A percentile compares a stretch with the other conserved stretches of the same genome.
Conservation (phyloP, 179 eudicot species). For the Beta macrorhiza region DNA sequence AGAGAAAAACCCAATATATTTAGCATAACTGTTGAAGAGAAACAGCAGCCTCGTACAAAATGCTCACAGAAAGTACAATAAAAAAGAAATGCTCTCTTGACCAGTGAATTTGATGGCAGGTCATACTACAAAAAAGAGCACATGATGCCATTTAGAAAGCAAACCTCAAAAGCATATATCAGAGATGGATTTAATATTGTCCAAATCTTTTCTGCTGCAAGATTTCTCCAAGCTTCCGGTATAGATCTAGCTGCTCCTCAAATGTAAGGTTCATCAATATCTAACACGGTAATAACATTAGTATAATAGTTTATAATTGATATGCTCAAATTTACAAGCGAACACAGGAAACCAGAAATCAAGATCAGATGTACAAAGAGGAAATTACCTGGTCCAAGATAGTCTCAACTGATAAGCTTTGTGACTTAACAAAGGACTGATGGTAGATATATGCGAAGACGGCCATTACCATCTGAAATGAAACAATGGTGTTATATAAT, state of each 20-base stretch:
- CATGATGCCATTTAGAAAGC: constrained; percentile 5
- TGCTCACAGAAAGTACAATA: constrained; percentile 14
- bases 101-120: not conserved
- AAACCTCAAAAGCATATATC: constrained; percentile 24
- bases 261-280: constrained; percentile 74
- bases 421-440: constrained; percentile 77
- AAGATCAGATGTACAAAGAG: not conserved
- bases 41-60: not conserved
- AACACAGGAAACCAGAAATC: not conserved
- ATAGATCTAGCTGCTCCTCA: constrained; percentile 76
- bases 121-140: not conserved
- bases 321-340: no score
- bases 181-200: constrained; percentile 26
- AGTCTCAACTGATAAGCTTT: constrained; percentile 71
- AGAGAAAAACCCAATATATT: not conserved
- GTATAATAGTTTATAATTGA: not conserved
- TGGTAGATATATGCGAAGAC: constrained; percentile 95
- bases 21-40: not conserved
- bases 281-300: constrained; percentile 30
- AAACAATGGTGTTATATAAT: not conserved
- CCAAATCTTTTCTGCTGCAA: constrained; percentile 53
- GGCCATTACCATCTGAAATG: constrained; percentile 94
- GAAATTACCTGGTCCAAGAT: constrained; percentile 77
- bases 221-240: constrained; percentile 67
- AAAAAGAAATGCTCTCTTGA: not conserved